Percentiles rank a stretch among this genome's conserved stretches.
Conservation (phyloP, 495 filamentous ascomycete species). For the Astrocystis sublimbata region DNA sequence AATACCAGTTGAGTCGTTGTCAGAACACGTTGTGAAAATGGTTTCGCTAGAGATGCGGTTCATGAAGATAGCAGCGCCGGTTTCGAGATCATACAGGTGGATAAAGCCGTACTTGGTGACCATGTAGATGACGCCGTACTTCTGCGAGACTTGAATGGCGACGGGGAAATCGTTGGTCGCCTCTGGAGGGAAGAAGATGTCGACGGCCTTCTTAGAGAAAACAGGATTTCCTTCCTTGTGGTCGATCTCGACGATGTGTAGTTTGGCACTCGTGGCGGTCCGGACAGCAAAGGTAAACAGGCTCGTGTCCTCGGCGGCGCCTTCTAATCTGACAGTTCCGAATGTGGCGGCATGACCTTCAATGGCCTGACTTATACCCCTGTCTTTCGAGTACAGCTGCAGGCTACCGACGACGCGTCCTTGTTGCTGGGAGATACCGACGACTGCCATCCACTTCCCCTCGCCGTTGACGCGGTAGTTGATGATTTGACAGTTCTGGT, state of each 20-base stretch:
- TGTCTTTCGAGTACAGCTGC: conserved; percentile 94
- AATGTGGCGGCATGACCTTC: conserved; percentile 98
- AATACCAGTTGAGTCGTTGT: conserved; percentile 81
- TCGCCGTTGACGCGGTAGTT: conserved; percentile 97
- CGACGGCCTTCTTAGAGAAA: conserved; percentile 92
- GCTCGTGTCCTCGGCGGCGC: conserved; percentile 85
- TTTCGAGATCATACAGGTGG: conserved; percentile 96
- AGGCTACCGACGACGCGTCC: conserved; percentile 93
- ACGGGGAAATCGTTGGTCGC: conserved; percentile 97
- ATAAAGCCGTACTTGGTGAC: conserved; percentile 99
- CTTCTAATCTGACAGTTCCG: conserved; percentile 83
- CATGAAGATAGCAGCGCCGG: conserved; percentile 98
- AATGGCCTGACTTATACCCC: conserved; percentile 95
- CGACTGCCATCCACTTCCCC: conserved; percentile 96
- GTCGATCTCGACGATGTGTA: conserved; percentile 98
- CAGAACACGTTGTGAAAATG: conserved; percentile 89
- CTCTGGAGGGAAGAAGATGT: conserved; percentile 96
- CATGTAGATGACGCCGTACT: conserved; percentile 93
- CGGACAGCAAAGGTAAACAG: conserved; percentile 97
- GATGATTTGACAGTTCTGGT: conserved; percentile 93
- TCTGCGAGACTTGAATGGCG: conserved; percentile 93
- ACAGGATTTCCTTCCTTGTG: conserved; percentile 81
- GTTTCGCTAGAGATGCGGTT: conserved; percentile 99
- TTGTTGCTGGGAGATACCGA: conserved; percentile 91
- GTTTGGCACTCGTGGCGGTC: conserved; percentile 82